Evolutionary conservation across 169 alveolate genomes (phyloP), one percentile per base, ranked within the genome.

Genomic region (Plasmodium vivax): DNA sequence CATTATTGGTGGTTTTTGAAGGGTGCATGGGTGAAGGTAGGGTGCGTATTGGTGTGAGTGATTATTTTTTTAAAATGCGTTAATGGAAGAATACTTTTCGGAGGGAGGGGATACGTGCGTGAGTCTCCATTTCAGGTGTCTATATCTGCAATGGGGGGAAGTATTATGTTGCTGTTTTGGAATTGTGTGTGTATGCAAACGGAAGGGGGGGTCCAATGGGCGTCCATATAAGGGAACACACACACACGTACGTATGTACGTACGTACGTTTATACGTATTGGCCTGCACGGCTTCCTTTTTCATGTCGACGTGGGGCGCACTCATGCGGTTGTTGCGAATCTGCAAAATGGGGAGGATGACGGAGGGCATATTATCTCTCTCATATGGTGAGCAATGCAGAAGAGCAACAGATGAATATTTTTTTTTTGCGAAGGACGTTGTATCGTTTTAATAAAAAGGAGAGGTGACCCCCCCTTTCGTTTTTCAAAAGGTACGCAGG

Each of bases 1-100:
- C 93, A 85, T 85, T 74, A 74, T 85, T 85, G 38, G 27, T 75
- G 30, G n/a, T 12, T 68, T 68, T 68, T 19, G 38, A 68, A 68
- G 38, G 38, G 9, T 68, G 38, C 14, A 68, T 27, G 14, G 32
- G 77, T 19, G 38, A 68, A 68, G n/a, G 14, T 68, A 0, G 77
- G 8, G 32, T 68, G 43, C n/a, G 16, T 68, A 27, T 68, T 23
- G 27, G 27, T 23, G 27, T 23, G 27, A 23, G 27, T 23, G 27
- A 23, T 23, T 23, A 23, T 23, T 68, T 68, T 68, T 68, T 68
- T 68, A 23, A 23, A 68, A 68, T 6, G 38, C 0, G 5, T 68
- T 27, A 68, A 68, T 27, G 38, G 6, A 68, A 5, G n/a, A 68
- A 68, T 68, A 68, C 38, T 27, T 68, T 30, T 68, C 77, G 43